Percentiles rank a stretch among this genome's conserved stretches.
These are phyloP conservation scores for Suillus hirtellus DNA, from an alignment of 768 basidiomycete genomes.

Conservation along the genomic window DNA sequence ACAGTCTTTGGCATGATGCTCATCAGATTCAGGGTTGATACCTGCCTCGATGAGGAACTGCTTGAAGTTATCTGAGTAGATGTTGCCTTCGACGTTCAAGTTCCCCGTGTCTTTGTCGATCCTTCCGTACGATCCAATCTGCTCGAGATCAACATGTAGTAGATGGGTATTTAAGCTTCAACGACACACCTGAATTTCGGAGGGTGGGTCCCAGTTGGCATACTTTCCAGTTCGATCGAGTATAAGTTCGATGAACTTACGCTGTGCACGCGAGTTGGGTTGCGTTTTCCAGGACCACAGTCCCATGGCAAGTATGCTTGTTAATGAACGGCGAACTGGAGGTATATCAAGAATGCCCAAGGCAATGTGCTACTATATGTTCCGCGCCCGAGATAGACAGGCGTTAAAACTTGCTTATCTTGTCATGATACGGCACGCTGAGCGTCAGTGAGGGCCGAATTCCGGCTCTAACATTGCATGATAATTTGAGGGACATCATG, in stretches of 20 bases:
- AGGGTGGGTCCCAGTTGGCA: constrained; percentile 31
- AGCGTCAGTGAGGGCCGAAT: no score
- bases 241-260: constrained; percentile 30
- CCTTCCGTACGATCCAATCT: constrained; percentile 27
- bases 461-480: no score
- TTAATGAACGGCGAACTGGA: no score
- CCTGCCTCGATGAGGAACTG: background rate
- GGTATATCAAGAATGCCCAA: no score
- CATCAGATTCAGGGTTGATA: constrained; percentile 2
- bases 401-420: background rate
- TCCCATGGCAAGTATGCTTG: background rate
- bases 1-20: constrained; percentile 11
- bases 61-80: constrained; percentile 4
- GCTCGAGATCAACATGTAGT: background rate
- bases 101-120: constrained; percentile 23
- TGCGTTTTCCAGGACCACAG: constrained; percentile 3
- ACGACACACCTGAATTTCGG: constrained; percentile 19
- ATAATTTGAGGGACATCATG: no score
- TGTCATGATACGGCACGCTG: background rate
- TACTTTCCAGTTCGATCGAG: constrained; percentile 24
- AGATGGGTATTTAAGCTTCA: background rate
- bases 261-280: constrained; percentile 14
- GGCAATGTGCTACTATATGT: background rate
- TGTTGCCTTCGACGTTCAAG: constrained; percentile 25
- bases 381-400: background rate